phyloP scores from a whole-genome alignment of 2,329 filamentous ascomycete genomes.

The Stemphylium lycopersici region DNA sequence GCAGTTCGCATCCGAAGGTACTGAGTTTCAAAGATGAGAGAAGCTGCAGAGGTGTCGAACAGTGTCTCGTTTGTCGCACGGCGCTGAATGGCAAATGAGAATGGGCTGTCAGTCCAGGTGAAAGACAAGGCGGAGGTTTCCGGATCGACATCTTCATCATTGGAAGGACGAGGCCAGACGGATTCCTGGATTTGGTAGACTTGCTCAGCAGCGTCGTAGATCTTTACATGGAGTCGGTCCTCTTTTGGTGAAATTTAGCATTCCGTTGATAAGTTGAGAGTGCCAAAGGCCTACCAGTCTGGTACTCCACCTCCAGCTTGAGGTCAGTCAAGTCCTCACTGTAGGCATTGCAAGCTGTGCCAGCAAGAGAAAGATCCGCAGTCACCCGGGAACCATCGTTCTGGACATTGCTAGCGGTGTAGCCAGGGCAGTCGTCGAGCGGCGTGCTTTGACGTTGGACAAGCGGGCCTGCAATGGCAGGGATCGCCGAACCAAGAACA shows the following conservation, averaged over 20 bases:
- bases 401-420: slow-evolving; percentile 66
- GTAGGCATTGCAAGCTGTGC: slow-evolving; percentile 66
- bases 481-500: slow-evolving; percentile 29
- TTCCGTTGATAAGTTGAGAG: slow-evolving; percentile 66
- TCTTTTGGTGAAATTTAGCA: slow-evolving; percentile 50
- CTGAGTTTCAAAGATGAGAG: slow-evolving; percentile 76
- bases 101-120: slow-evolving; percentile 62
- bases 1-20: slow-evolving; percentile 74
- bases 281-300: slow-evolving; percentile 57
- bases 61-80: slow-evolving; percentile 63
- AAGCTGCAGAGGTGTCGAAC: slow-evolving; percentile 72
- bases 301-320: slow-evolving; percentile 64
- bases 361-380: slow-evolving; percentile 72
- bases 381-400: slow-evolving; percentile 62
- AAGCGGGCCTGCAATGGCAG: slow-evolving; percentile 24
- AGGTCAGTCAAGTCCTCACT: slow-evolving; percentile 62
- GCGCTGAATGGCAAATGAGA: slow-evolving; percentile 69
- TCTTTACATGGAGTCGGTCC: slow-evolving; percentile 72
- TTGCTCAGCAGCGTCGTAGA: slow-evolving; percentile 69
- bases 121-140: slow-evolving; percentile 60
- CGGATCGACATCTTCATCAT: slow-evolving; percentile 32
- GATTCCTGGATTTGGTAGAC: slow-evolving; percentile 76
- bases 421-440: slow-evolving; percentile 65
- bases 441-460: slow-evolving; percentile 27
- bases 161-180: slow-evolving; percentile 66